Base-by-base conservation (phyloP, 202 grass and related monocot genomes). In the Setaria italica region DNA sequence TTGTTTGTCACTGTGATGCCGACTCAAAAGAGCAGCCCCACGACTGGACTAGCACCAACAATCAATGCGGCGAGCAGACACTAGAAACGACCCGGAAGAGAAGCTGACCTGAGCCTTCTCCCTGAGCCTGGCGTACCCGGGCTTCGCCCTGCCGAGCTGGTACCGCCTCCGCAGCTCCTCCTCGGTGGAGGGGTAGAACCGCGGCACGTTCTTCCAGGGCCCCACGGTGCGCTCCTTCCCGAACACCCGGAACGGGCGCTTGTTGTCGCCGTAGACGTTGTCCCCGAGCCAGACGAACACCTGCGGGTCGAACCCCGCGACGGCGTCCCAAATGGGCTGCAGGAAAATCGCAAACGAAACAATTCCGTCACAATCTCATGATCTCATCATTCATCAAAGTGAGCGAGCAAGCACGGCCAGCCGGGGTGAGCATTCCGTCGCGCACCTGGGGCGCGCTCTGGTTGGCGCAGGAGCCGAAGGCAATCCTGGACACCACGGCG, bases 261-360 rank as follows among this genome's bases (percentile, higher is more conserved):
- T 91, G 89, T 92, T 92, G 88, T 98, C 95, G 57, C 95, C 93
- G 73, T 98, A 98, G 58, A 98, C 86, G 80, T 98, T 98, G 91
- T 98, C 95, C 45, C 95, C 95, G 62, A 98, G 82, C 95, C 93
- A 98, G 47, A 98, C 66, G 88, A 98, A 98, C 46, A 98, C 68
- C 81, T 94, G 92, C 34, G 95, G 93, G 46, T 86, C 76, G 88
- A 95, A 98, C 62, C 82, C 88, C 69, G 53, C 21, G 39, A 98
- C 73, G 32, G 91, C 86, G 20, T 94, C 82, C 95, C 95, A 95
- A 17, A 98, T 91, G 60, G 95, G 93, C 95, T 98, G 89, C 79
- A 82, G 6, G 11, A 42, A 14, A 67, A 45, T 29, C 50, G 11
- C 7, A 76, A 76, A 4, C 19, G 47, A 39, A 68, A 82, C 25